These are phyloP conservation scores for Neospermospora avenae DNA, from an alignment of 2,329 filamentous ascomycete genomes.

Conservation along the genomic window DNA sequence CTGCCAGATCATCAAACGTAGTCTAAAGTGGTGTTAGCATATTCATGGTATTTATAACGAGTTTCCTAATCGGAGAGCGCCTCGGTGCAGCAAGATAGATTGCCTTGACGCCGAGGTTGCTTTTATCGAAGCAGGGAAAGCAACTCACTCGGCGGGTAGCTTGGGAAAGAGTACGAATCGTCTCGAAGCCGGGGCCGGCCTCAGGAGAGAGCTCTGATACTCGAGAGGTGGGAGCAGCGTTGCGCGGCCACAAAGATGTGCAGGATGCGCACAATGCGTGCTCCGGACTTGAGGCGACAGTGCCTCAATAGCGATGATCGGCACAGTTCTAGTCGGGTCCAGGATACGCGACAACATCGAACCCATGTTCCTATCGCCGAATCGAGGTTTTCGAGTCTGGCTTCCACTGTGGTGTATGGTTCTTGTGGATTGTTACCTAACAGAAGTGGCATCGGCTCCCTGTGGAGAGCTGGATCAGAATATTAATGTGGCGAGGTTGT, in stretches of 20 bases:
- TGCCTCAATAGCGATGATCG: neutral
- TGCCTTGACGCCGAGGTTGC: neutral
- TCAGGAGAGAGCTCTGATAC: neutral
- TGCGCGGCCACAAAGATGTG: neutral
- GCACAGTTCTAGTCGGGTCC: too few relatives aligned
- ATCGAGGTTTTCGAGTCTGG: neutral
- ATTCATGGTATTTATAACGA: neutral
- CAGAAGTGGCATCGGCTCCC: too few relatives aligned
- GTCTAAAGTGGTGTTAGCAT: neutral
- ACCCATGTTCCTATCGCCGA: too few relatives aligned
- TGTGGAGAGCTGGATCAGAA: too few relatives aligned
- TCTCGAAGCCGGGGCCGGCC: too few relatives aligned
- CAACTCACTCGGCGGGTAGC: neutral
- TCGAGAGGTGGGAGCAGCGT: neutral
- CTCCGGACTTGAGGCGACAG: neutral
- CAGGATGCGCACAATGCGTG: neutral
- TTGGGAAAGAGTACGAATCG: neutral
- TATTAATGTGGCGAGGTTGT: neutral
- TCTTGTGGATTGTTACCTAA: neutral
- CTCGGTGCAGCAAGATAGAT: neutral
- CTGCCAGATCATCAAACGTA: neutral
- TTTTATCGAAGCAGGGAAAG: neutral
- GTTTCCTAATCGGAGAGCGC: neutral
- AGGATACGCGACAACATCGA: neutral
- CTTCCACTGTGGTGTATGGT: neutral